Evolutionary conservation across 75 land plant species (phyloP).

Genomic region (Picea glauca): DNA sequence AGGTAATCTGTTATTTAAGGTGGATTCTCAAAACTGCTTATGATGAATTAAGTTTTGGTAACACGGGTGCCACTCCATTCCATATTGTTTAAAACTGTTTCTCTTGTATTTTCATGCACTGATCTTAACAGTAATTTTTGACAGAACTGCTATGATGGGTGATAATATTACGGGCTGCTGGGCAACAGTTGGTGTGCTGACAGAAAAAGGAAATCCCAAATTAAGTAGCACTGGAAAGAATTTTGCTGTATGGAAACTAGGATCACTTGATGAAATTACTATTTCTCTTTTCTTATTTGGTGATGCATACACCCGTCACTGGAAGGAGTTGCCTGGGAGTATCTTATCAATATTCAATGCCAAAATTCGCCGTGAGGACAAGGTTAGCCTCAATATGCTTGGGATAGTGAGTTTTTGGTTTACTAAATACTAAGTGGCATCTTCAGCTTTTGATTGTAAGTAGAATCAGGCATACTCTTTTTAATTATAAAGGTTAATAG

Average conservation of each 20-base stretch:
- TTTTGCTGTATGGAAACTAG: constrained; percentile 81
- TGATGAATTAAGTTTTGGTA: no score
- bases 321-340: constrained; percentile 61
- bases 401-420: constrained; percentile 12
- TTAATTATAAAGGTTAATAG: not conserved
- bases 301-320: constrained; percentile 61
- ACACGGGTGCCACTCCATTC: no score
- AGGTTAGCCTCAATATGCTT: constrained; percentile 15
- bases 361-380: constrained; percentile 55
- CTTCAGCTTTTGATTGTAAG: not conserved
- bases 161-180: constrained; percentile 44
- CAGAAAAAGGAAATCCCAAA: constrained; percentile 71
- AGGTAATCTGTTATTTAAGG: constrained; percentile 26
- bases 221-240: constrained; percentile 75
- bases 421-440: not conserved
- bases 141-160: constrained; percentile 41
- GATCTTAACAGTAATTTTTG: not conserved
- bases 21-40: not conserved
- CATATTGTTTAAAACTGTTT: not conserved
- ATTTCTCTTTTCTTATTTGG: constrained; percentile 85
- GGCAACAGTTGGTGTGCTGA: constrained; percentile 85
- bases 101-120: not conserved
- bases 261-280: constrained; percentile 52
- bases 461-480: not conserved
- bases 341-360: constrained; percentile 60